A percentile compares a stretch with the other conserved stretches of the same genome.
Conservation (phyloP, 495 filamentous ascomycete species). For the Immersiella caudata region DNA sequence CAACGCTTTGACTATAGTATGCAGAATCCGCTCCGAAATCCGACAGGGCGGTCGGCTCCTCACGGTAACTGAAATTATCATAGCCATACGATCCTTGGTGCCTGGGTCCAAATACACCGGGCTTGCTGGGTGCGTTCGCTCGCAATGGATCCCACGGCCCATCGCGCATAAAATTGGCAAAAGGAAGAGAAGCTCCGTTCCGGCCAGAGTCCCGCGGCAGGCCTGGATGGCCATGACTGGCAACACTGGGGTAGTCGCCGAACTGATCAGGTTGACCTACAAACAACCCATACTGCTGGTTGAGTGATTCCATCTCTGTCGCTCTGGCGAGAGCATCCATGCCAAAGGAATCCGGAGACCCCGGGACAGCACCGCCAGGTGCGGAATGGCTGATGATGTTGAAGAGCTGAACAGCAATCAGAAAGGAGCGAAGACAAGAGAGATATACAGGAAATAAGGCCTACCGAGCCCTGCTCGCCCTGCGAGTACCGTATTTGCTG, state of each 20-base stretch:
- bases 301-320: conserved; percentile 10
- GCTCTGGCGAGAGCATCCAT: conserved; percentile 5
- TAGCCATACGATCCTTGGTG: neutral
- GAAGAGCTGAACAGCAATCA: conserved; percentile 16
- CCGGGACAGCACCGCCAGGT: conserved; percentile 12
- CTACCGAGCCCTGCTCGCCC: conserved; percentile 20
- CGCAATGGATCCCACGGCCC: neutral
- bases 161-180: neutral
- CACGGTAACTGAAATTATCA: conserved; percentile 21
- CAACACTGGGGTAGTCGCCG: neutral
- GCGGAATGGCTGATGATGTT: conserved; percentile 16
- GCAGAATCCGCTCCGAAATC: conserved; percentile 66
- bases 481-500: conserved; percentile 13
- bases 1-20: conserved; percentile 53
- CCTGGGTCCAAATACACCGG: neutral
- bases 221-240: neutral
- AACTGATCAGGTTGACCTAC: neutral
- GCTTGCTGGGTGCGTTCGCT: neutral
- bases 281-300: neutral
- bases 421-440: neutral
- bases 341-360: conserved; percentile 20
- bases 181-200: neutral
- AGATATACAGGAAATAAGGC: conserved; percentile 2
- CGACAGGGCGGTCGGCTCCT: conserved; percentile 45
- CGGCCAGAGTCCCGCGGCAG: neutral